phyloP scores from a whole-genome alignment of 2,329 filamentous ascomycete species.

The Diaporthe helianthi region DNA sequence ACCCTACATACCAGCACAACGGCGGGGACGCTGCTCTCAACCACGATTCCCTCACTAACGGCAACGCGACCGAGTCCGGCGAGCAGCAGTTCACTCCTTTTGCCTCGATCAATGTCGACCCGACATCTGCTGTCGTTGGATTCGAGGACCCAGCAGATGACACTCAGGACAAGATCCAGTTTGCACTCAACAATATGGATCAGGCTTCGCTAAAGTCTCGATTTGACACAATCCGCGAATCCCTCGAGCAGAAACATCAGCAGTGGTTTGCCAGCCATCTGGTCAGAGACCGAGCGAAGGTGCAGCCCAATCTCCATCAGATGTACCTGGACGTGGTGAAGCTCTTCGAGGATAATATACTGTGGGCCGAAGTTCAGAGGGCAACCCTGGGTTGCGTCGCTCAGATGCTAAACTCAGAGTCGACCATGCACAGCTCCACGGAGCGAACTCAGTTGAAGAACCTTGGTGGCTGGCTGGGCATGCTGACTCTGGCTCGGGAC shows the following conservation, averaged over 20 bases:
- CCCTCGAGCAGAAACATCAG: constrained; percentile 81
- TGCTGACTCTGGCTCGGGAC: constrained; percentile 89
- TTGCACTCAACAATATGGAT: constrained; percentile 96
- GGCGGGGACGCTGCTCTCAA: constrained; percentile 50
- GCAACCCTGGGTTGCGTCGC: constrained; percentile 90
- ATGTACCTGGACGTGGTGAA: constrained; percentile 91
- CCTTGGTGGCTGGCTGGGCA: constrained; percentile 90
- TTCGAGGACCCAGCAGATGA: constrained; percentile 87
- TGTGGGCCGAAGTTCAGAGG: constrained; percentile 89
- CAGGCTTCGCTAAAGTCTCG: constrained; percentile 87
- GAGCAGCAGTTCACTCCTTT: constrained; percentile 72
- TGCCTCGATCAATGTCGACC: constrained; percentile 77
- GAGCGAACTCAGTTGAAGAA: constrained; percentile 93
- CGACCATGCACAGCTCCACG: constrained; percentile 80
- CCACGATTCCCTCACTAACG: constrained; percentile 69
- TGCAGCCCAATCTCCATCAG: constrained; percentile 95
- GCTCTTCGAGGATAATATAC: constrained; percentile 76
- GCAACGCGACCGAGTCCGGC: constrained; percentile 64
- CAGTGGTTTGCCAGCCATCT: constrained; percentile 97
- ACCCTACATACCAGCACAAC: constrained; percentile 62
- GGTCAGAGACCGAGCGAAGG: constrained; percentile 94
- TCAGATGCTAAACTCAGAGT: constrained; percentile 88
- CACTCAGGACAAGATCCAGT: constrained; percentile 90
- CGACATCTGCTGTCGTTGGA: constrained; percentile 64
- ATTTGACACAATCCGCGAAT: constrained; percentile 79